Evolutionary conservation across 805 yeast genomes (phyloP).

Genomic region (Candida succiphila): DNA sequence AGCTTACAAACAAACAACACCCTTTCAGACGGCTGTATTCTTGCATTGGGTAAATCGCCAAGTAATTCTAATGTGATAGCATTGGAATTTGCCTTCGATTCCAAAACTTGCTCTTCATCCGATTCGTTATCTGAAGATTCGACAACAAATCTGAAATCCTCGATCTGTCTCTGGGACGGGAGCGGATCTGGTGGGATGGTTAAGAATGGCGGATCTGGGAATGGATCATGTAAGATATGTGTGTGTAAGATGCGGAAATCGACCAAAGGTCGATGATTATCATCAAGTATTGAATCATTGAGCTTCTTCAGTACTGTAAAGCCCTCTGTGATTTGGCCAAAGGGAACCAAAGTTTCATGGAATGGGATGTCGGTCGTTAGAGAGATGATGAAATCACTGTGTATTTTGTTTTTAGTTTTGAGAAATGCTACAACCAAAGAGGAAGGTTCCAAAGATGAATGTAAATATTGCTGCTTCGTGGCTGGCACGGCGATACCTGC

Average conservation of each 20-base stretch:
- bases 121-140: neutral
- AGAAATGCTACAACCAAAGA: too few species aligned
- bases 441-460: too few species aligned
- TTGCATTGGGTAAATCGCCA: constrained; percentile 53
- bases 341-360: constrained; percentile 21
- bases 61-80: constrained; percentile 55
- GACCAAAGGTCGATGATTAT: constrained; percentile 28
- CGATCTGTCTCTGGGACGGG: constrained; percentile 20
- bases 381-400: constrained; percentile 28
- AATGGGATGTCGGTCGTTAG: constrained; percentile 17
- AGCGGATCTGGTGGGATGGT: too few species aligned
- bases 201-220: too few species aligned
- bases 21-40: constrained; percentile 49
- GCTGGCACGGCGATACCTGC: too few species aligned
- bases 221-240: constrained; percentile 45
- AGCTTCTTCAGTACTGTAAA: constrained; percentile 34
- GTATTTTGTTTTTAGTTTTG: too few species aligned
- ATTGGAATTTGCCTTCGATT: constrained; percentile 33
- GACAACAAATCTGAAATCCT: constrained; percentile 26
- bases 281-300: constrained; percentile 29
- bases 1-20: constrained; percentile 55
- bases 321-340: constrained; percentile 47
- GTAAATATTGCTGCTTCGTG: too few species aligned
- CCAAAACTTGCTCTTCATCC: too few species aligned
- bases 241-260: constrained; percentile 45